Base-by-base conservation (phyloP, 345 rosid genomes). In the Lepidium sativum region DNA sequence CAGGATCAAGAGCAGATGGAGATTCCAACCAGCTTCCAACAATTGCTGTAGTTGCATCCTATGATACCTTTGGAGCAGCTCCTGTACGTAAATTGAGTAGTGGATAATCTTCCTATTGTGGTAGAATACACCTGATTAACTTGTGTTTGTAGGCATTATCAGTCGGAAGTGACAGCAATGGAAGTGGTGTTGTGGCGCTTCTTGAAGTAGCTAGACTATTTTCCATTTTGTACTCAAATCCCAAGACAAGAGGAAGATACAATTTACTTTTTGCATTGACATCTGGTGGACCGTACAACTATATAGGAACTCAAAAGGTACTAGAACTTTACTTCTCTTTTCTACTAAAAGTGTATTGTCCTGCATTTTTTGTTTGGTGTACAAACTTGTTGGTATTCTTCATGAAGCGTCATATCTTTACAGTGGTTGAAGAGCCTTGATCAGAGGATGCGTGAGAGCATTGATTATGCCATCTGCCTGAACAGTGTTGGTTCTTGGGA, bases 361-460 rank as follows among this genome's bases (percentile, higher is more conserved):
- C 9, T 50, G 41, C 34, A 23, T 13, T 7, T 63, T 50, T n/a
- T n/a, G n/a, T n/a, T n/a, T n/a, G n/a, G n/a, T n/a, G n/a, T n/a
- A n/a, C n/a, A n/a, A n/a, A n/a, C n/a, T n/a, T n/a, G n/a, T 66
- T 65, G 29, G 4, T 54, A 47, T 21, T 42, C 21, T 65, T 68
- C 59, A 54, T 13, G 41, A 48, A 64, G 44, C 65, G 9, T 60
- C 18, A 59, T 74, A 45, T 58, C 29, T 59, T 75, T 80, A 79
- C 80, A 94, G 99, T 94, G 99, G 99, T 89, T 94, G 71, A 79
- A 83, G 74, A 94, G 95, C 81, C 84, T 94, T 74, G 99, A 94
- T 77, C 99, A 94, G 70, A 90, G 96, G 57, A 69, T 88, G 80
- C 92, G 92, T 61, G 99, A 94, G 84, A 86, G 88, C 75, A 83